Evolutionary conservation across 306 rosid genomes (phyloP), one percentile per base, ranked within the genome.

Genomic region (Quercus berberidifolia): DNA sequence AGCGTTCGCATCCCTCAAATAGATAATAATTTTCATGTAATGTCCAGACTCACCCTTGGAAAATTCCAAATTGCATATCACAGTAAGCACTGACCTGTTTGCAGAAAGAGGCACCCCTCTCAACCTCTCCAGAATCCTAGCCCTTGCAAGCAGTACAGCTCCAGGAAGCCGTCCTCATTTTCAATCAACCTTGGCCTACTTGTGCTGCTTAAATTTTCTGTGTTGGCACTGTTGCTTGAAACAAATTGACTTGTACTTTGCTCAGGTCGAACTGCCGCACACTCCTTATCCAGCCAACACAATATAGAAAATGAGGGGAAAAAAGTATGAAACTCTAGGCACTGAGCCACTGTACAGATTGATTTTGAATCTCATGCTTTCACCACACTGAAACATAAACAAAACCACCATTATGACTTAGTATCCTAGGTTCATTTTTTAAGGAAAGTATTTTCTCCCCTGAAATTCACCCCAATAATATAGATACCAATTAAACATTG

Each of bases 201-300:
- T 12, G 69, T 19, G 9, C 77, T 72, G 70, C 74, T 85, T 41
- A 71, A 86, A 28, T 43, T 87, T 69, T 85, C 90, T 43, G 74
- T 62, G 73, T 86, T 85, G 62, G 41, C 72, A 35, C 82, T 77
- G 52, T 84, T 84, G 55, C 81, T 77, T n/a, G 88, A 41, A 55
- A 56, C 64, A 41, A 79, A 55, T 10, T 83, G 85, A 28, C 85
- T 78, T 33, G 75, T 17, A 74, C 88, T 80, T 28, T 58, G 75
- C 51, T 81, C 94, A 17, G 70, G 33, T 77, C 85, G 87, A 80
- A 83, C 83, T 17, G 82, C 73, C 38, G 80, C 78, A 43, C 76
- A 82, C 57, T 88, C 97, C 92, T 91, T 79, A 18, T 25, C 75
- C 52, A 84, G 60, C 69, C 63, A 59, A 80, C 55, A 72, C 26